Evolutionary conservation across 2,329 filamentous ascomycete species (phyloP), one percentile per base, ranked within the genome.

Genomic region (Amesomyces nigricolor): DNA sequence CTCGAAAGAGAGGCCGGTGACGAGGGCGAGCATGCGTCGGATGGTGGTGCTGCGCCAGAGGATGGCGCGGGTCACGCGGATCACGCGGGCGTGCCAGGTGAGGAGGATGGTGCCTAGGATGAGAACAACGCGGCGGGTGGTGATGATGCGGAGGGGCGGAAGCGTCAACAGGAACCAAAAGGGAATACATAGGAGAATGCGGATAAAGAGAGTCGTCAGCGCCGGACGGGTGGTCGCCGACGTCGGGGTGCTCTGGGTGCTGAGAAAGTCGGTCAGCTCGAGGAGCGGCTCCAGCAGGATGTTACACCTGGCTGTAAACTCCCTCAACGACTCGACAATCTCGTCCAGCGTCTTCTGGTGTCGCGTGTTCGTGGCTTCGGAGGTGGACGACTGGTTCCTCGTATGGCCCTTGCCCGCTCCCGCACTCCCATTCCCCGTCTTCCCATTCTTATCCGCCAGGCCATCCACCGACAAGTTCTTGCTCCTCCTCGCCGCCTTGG

Each of bases 281-380:
- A 96, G 77, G 53, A 97, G 80, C 2, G 94, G 94, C 65, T 96
- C 91, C 50, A 97, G 79, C 16, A 99, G 76, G 51, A 96, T 87
- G 70, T 96, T 96, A 72, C 94, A 96, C 47, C 94, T 82, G 5
- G 87, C 88, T 0, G 92, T 97, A 63, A 99, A 89, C 62, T 91
- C 85, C 69, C 91, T 90, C 44, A 99, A 74, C 0, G 89, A 95
- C 64, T 97, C 91, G 54, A 99, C 88, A 58, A 99, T 99, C 73
- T 99, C 94, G 69, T 99, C 94, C 51, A 99, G 73, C 49, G 91
- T 96, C 75, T 96, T 96, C 66, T 96, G 89, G 65, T 94, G 89
- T 57, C 87, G 85, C 42, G 85, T 86, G 58, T 80, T 84, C 6
- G 79, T 82, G 14, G 73, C 68, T 64, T 90, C 88, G 8, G 77